A percentile compares a stretch with the other conserved stretches of the same genome.
Evolutionary conservation across 331 rosid species (phyloP).

Genomic region (Dryas integrifolia): DNA sequence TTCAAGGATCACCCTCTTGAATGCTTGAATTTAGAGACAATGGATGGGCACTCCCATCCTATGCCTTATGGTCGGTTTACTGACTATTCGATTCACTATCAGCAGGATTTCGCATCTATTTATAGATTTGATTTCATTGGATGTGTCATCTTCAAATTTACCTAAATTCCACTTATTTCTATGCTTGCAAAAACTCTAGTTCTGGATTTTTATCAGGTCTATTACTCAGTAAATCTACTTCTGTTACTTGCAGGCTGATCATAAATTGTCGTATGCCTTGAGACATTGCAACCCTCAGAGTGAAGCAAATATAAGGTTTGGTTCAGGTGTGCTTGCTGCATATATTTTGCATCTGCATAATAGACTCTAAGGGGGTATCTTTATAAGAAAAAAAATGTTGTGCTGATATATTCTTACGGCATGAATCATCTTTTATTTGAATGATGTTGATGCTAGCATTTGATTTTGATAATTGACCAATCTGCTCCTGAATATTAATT

Average conservation of each 20-base stretch:
- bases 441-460: background rate
- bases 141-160: constrained; percentile 1
- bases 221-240: constrained; percentile 25
- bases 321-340: constrained; percentile 51
- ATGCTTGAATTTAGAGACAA: background rate
- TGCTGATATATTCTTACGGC: background rate
- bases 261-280: constrained; percentile 85
- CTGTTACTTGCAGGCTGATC: constrained; percentile 77
- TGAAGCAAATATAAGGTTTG: constrained; percentile 94
- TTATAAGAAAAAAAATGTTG: background rate
- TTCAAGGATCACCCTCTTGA: background rate
- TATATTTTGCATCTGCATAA: constrained; percentile 35
- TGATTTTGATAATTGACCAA: background rate
- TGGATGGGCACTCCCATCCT: background rate
- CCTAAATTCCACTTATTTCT: constrained; percentile 12
- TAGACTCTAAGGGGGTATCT: constrained; percentile 13
- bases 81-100: too few species aligned
- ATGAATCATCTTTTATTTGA: background rate
- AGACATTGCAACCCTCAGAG: constrained; percentile 71
- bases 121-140: background rate
- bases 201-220: constrained; percentile 2
- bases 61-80: background rate
- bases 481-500: background rate
- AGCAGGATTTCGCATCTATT: too few species aligned
- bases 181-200: constrained; percentile 3